Base-by-base conservation (phyloP, 2,329 filamentous ascomycete species). In the Epichloe gansuensis region DNA sequence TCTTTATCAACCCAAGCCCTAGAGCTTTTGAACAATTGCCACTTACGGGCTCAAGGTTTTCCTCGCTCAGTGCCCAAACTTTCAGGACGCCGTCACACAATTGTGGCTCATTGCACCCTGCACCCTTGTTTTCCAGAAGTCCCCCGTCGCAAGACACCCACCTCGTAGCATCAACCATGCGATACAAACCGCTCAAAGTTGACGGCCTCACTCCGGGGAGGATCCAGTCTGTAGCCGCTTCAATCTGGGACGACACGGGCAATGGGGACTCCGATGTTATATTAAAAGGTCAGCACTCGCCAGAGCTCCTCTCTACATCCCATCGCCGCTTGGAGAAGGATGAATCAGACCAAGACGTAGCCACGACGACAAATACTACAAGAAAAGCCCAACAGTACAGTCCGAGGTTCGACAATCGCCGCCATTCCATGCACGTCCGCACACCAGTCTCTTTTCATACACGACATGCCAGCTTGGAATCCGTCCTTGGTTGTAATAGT, bases 221-320 rank as follows among this genome's bases (percentile, higher is more conserved):
- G n/a, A 50, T 53, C 15, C 47, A 47, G 21, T 50, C 51, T 17
- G 38, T 50, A 21, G 9, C 42, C 6, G 51, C 36, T 27, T 53
- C 51, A 4, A 27, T 47, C 5, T 17, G 38, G 11, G 42, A 48
- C 13, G 42, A 38, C 17, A 17, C 21, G 13, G 12, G 9, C 9
- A 43, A 15, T 5, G 51, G 35, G 31, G 17, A 34, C 15, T 50
- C 39, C 15, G 17, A 8, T 41, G 13, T 27, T 35, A 27, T 7
- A 27, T 12, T 38, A 6, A 17, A 17, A n/a, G 21, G n/a, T 23
- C 17, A 27, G 40, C 40, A 17, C 48, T 44, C 40, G 12, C 12
- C 40, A 8, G 39, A 21, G 5, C 25, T 43, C 13, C 39, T 39
- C 5, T 46, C 7, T 7, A 21, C 6, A 2, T 49, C 25, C 4